Evolutionary conservation across 352 stramenopile species (phyloP), one percentile per base, ranked within the genome.

Genomic region (Phytophthora crassamura): DNA sequence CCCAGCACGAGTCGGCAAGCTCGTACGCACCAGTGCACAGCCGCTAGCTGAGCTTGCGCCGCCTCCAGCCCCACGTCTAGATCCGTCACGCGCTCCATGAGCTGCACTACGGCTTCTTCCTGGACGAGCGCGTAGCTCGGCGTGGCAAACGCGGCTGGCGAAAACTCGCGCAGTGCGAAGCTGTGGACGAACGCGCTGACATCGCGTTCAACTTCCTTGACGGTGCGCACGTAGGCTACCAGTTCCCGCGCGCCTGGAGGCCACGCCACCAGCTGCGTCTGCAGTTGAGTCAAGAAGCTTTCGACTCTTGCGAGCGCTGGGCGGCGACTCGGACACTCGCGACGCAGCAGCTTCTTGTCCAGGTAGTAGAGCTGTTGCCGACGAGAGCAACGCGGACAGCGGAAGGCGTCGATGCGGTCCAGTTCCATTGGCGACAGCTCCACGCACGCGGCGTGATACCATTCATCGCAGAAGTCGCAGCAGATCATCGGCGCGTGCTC

Each of bases 391-490:
- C 81, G 82, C 14, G 69, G 73, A 53, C 87, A 95, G 9, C 87
- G 80, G 52, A 89, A 95, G 7, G 82, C 82, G 48, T 95, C 87
- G 18, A 91, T 67, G 15, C 56, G 60, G 9, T 88, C 80, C 63
- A 95, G 83, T 1, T 79, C 76, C 0, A 77, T 62, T 1, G 74
- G 70, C 7, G 55, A 71, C 45, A 95, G 82, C 0, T 80, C 80
- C 49, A 95, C 91, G 51, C 87, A 95, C 2, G 41, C 49, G 0
- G 79, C 76, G 50, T 95, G 87, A 49, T 94, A 95, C 87, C 87
- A 95, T 72, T 95, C 87, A 56, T 95, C 87, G 36, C 87, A 95
- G 49, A 90, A 88, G 46, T 95, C 87, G 56, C 87, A 95, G 69
- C 87, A 95, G 45, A 95, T 91, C 87, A 95, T 95, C 15, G 87